These are phyloP conservation scores for Gymnopilus junonius DNA, from an alignment of 768 basidiomycete genomes.

Conservation along the genomic window DNA sequence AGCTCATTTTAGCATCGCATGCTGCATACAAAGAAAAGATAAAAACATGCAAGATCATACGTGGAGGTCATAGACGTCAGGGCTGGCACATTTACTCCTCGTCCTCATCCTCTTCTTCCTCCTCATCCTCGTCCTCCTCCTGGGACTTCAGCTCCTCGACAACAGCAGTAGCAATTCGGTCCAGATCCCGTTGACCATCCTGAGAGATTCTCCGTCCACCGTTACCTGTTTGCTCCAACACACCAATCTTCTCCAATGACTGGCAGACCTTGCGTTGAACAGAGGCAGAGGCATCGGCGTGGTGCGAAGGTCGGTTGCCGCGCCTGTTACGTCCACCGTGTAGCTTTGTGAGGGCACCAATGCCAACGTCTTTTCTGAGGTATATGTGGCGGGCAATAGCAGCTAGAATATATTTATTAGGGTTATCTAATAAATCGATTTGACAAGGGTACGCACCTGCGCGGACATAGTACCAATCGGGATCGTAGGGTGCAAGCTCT, in stretches of 20 bases:
- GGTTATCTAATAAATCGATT: slow-evolving; percentile 6
- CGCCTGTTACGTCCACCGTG: slow-evolving; percentile 96
- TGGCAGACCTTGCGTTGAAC: slow-evolving; percentile 97
- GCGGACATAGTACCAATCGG: slow-evolving; percentile 99
- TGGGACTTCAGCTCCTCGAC: slow-evolving; percentile 77
- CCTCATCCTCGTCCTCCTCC: slow-evolving; percentile 78
- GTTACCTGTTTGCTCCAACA: slow-evolving; percentile 90
- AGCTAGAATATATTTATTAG: slow-evolving; percentile 50
- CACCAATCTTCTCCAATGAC: slow-evolving; percentile 98
- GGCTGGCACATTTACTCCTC: slow-evolving; percentile 46
- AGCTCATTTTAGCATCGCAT: slow-evolving; percentile 43
- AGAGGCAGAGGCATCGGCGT: slow-evolving; percentile 81
- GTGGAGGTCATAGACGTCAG: slow-evolving; percentile 15
- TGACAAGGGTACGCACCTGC: slow-evolving; percentile 70
- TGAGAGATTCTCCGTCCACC: slow-evolving; percentile 96
- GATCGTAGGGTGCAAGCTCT: slow-evolving; percentile 98
- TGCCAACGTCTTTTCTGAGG: slow-evolving; percentile 96
- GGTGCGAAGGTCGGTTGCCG: slow-evolving; percentile 96
- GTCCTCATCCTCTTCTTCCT: slow-evolving; percentile 67
- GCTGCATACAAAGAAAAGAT: slow-evolving; percentile 42
- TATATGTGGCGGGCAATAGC: slow-evolving; percentile 99
- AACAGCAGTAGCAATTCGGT: slow-evolving; percentile 91
- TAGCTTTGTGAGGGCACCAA: slow-evolving; percentile 92
- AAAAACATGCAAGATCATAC: slow-evolving; percentile 46
- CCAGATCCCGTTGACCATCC: slow-evolving; percentile 95